These are phyloP conservation scores for Salix suchowensis DNA, from an alignment of 345 rosid species.

Conservation along the genomic window DNA sequence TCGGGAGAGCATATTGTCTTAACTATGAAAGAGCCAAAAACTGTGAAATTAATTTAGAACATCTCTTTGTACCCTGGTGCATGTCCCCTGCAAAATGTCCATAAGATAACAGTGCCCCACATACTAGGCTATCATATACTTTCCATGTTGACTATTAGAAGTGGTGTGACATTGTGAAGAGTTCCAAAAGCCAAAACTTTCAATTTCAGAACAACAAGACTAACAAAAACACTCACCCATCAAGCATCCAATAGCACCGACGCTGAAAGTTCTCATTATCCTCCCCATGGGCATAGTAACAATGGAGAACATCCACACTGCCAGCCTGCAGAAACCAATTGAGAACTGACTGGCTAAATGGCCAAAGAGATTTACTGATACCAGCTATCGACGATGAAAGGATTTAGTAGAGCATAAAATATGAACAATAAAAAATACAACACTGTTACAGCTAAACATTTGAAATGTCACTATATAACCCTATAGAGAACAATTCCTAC, in stretches of 20 bases:
- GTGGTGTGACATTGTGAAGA: not conserved
- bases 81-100: not conserved
- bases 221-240: constrained; percentile 48
- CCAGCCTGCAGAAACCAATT: constrained; percentile 49
- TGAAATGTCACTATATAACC: too few species aligned
- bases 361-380: not conserved
- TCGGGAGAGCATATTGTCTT: too few species aligned
- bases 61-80: too few species aligned
- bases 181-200: not conserved
- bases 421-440: not conserved
- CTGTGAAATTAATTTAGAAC: too few species aligned
- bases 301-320: constrained; percentile 82
- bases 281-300: constrained; percentile 97
- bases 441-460: not conserved
- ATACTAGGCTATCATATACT: not conserved
- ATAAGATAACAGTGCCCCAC: not conserved
- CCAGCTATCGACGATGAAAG: not conserved
- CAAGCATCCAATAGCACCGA: constrained; percentile 95
- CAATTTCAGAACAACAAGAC: constrained; percentile 8
- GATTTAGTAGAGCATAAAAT: not conserved
- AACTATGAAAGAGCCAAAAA: too few species aligned
- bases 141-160: not conserved
- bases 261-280: constrained; percentile 76
- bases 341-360: not conserved
- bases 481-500: too few species aligned